These are phyloP conservation scores for Aspergillus fumigatiaffinis DNA, from an alignment of 2,329 filamentous ascomycete species.

Conservation along the genomic window DNA sequence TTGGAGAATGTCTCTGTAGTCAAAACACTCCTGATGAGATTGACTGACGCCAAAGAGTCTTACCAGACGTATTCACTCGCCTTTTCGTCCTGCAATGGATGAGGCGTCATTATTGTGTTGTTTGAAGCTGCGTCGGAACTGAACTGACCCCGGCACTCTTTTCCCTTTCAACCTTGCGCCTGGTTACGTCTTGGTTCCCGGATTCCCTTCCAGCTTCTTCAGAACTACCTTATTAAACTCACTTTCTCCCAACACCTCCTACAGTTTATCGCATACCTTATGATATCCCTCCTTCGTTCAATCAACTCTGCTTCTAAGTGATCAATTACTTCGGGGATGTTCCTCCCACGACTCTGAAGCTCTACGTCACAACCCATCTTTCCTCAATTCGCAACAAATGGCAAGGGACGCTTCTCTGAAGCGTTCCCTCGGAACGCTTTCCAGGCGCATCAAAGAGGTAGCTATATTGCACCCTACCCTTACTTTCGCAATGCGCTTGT, in stretches of 20 bases:
- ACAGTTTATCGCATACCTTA: neutral
- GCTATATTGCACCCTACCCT: neutral
- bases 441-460: constrained; percentile 41
- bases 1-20: neutral
- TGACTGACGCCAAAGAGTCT: neutral
- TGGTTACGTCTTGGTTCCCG: neutral
- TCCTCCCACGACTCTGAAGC: constrained; percentile 2
- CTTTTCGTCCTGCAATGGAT: neutral
- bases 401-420: constrained; percentile 40
- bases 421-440: constrained; percentile 42
- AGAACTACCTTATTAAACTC: constrained; percentile 2
- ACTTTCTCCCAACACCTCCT: neutral
- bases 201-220: constrained; percentile 2
- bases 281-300: neutral
- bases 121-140: constrained; percentile 1
- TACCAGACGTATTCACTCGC: neutral
- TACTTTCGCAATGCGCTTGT: neutral
- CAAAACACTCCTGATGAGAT: neutral
- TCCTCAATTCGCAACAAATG: constrained; percentile 24
- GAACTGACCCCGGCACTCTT: neutral
- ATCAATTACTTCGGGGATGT: neutral
- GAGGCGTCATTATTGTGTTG: neutral
- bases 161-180: neutral
- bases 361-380: constrained; percentile 6
- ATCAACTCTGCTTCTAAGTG: neutral